phyloP scores from a whole-genome alignment of 1,284 basidiomycete species.

The Rhizopogon hawkerae region DNA sequence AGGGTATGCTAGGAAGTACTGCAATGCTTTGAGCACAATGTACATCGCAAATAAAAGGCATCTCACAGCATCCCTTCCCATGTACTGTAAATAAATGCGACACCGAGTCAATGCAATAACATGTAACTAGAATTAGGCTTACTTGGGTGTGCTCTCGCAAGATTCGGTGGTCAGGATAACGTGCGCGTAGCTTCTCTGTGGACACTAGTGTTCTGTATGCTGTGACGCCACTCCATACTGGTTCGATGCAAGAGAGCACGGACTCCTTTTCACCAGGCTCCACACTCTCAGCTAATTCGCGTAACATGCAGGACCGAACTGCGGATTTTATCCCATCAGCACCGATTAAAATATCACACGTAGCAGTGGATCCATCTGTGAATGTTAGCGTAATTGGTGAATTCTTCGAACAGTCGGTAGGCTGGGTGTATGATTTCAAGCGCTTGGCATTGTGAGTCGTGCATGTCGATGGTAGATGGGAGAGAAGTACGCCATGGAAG shows the following conservation, averaged over 20 bases:
- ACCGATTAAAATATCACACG: slow-evolving; percentile 42
- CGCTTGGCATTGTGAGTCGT: slow-evolving; percentile 31
- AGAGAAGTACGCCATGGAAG: slow-evolving; percentile 33
- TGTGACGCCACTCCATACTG: slow-evolving; percentile 36
- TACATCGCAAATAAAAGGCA: neutral
- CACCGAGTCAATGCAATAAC: neutral
- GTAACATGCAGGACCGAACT: slow-evolving; percentile 35
- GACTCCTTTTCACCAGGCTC: slow-evolving; percentile 10
- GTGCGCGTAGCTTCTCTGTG: slow-evolving; percentile 27
- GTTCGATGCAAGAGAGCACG: slow-evolving; percentile 23
- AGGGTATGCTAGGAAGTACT: slow-evolving; percentile 23
- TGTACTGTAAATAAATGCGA: slow-evolving; percentile 15
- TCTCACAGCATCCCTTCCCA: slow-evolving; percentile 23
- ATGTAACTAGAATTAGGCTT: slow-evolving; percentile 3
- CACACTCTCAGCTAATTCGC: slow-evolving; percentile 19
- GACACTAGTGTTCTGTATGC: slow-evolving; percentile 35
- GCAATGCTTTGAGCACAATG: neutral
- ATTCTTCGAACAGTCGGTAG: slow-evolving; percentile 23
- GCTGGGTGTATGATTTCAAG: slow-evolving; percentile 31
- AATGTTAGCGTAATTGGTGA: slow-evolving; percentile 32
- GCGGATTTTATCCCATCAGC: slow-evolving; percentile 47
- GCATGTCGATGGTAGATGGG: slow-evolving; percentile 26
- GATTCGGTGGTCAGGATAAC: slow-evolving; percentile 31
- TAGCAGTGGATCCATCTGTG: slow-evolving; percentile 33
- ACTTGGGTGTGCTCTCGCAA: slow-evolving; percentile 23